A percentile compares a stretch with the other conserved stretches of the same genome.
Evolutionary conservation across 495 filamentous ascomycete genomes (phyloP).

Genomic region (Penicillium silybi): DNA sequence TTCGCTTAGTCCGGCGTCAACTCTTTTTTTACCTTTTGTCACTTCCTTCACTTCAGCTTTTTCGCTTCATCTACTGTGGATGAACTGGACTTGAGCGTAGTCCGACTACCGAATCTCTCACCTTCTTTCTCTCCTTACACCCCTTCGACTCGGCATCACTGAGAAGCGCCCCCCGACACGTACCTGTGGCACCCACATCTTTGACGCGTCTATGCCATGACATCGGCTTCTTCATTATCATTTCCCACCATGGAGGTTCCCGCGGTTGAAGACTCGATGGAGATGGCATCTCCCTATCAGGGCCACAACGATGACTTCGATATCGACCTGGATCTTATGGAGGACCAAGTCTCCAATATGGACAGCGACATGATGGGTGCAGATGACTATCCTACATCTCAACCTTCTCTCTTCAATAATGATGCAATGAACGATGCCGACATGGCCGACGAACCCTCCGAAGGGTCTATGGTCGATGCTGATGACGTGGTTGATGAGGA

Average conservation of each 20-base stretch:
- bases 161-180: slow-evolving; percentile 19
- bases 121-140: background rate
- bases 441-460: slow-evolving; percentile 47
- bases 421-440: slow-evolving; percentile 41
- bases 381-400: slow-evolving; percentile 32
- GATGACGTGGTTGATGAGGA: slow-evolving; percentile 29
- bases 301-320: slow-evolving; percentile 64
- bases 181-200: slow-evolving; percentile 4
- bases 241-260: slow-evolving; percentile 42
- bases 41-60: background rate
- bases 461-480: slow-evolving; percentile 39
- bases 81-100: background rate
- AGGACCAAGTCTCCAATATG: slow-evolving; percentile 43
- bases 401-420: slow-evolving; percentile 31
- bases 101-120: background rate
- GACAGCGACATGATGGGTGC: slow-evolving; percentile 66
- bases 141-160: slow-evolving; percentile 13
- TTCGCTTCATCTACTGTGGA: background rate
- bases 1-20: slow-evolving; percentile 37
- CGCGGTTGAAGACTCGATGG: slow-evolving; percentile 49
- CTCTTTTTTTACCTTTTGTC: slow-evolving; percentile 11
- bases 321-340: slow-evolving; percentile 67
- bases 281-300: slow-evolving; percentile 47
- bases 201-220: slow-evolving; percentile 34
- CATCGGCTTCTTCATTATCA: slow-evolving; percentile 28